Evolutionary conservation across 345 rosid genomes (phyloP), one percentile per base, ranked within the genome.

Genomic region (Eucalyptus grandis): DNA sequence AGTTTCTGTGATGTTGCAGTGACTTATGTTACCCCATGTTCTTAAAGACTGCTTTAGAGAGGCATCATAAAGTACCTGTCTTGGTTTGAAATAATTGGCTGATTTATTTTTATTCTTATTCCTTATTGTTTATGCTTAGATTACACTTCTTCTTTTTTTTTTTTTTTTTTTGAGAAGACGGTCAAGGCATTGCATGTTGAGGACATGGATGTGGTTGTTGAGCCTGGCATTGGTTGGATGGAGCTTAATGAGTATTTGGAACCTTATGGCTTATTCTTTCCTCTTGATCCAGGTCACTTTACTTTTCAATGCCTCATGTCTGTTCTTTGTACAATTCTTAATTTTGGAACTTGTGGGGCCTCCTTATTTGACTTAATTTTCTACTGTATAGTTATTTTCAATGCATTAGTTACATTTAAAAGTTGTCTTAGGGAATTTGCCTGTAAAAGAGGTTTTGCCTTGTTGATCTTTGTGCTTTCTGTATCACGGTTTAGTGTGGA

Each of bases 171-270:
- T 40, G 46, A 24, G 49, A 80, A 96, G 99, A 92, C 91, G 91
- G 98, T 96, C 88, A 98, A 96, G 90, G 98, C 96, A 72, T 94
- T 96, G 87, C 98, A 98, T 89, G 88, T 96, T 86, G 98, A 95
- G 88, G 99, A 98, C 94, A 96, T 97, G 99, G 99, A 98, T 90
- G 98, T 96, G 88, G 95, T 97, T 87, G 99, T 97, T 91, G 99
- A 97, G 96, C 98, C 99, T 91, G 99, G 99, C 88, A 96, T 97
- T 91, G 99, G 99, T 88, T 96, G 99, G 99, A 91, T 96, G 93
- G 99, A 96, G 92, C 99, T 96, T 82, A 97, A 97, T 91, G 99
- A 96, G 88, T 95, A 96, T 90, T 93, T 97, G 90, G 98, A 95
- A 94, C 97, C 95, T 81, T 94, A 94, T 89, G 97, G 99, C 94